Percentiles rank a stretch among this genome's conserved stretches.
phyloP scores from a whole-genome alignment of 768 basidiomycete species.

The Mycena haematopus region DNA sequence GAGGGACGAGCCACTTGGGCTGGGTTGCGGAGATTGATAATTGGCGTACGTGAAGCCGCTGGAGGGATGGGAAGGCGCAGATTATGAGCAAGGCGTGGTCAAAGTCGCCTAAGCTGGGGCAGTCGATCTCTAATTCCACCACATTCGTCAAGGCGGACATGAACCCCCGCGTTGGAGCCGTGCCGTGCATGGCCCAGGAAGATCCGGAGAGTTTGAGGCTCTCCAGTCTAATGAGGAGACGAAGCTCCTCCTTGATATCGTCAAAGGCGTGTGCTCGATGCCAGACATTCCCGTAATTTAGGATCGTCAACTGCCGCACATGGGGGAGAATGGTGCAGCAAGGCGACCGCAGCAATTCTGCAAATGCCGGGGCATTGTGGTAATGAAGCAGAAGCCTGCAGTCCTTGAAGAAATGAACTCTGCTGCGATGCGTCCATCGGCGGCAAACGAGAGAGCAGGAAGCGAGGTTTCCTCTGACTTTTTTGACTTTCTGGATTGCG shows the following conservation, averaged over 20 bases:
- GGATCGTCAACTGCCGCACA: constrained; percentile 7
- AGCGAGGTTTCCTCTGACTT: constrained; percentile 2
- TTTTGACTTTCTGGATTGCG: not conserved
- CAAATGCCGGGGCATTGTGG: not conserved
- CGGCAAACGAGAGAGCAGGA: constrained; percentile 13
- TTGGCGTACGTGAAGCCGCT: not conserved
- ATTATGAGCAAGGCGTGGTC: constrained; percentile 6
- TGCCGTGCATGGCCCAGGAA: constrained; percentile 7
- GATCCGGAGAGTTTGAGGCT: constrained; percentile 6
- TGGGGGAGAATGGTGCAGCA: constrained; percentile 6
- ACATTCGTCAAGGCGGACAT: constrained; percentile 10
- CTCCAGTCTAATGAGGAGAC: not conserved
- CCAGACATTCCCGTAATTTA: not conserved
- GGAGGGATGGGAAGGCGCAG: constrained; percentile 16
- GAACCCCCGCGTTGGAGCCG: constrained; percentile 10
- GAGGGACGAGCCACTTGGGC: not conserved
- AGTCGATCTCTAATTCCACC: constrained; percentile 11
- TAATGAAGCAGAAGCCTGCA: constrained; percentile 3
- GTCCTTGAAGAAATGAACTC: constrained; percentile 8
- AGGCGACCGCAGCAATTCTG: constrained; percentile 3
- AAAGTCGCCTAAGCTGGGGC: constrained; percentile 8
- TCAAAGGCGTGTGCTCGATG: not conserved
- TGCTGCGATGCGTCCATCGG: constrained; percentile 5
- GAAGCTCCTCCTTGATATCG: constrained; percentile 1
- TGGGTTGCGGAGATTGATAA: not conserved